phyloP scores from a whole-genome alignment of 176 grass and related monocot species.

The Triticum dicoccoides region DNA sequence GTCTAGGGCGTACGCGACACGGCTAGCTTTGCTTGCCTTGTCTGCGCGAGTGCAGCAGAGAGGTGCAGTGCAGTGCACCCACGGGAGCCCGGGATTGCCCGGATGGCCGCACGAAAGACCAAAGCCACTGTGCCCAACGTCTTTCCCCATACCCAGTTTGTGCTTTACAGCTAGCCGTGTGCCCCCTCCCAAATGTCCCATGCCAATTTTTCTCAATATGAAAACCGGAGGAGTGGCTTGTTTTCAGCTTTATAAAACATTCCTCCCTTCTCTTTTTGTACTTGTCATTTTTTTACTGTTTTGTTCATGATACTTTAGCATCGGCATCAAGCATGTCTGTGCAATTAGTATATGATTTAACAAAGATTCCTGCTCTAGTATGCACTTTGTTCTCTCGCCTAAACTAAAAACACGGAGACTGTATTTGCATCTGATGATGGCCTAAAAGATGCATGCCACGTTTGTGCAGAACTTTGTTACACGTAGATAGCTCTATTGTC shows the following conservation, averaged over 20 bases:
- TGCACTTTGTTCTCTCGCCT: not conserved
- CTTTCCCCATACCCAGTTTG: constrained; percentile 25
- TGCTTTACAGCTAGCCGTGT: constrained; percentile 49
- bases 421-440: not conserved
- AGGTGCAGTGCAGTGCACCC: not conserved
- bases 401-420: not conserved
- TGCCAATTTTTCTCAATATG: not conserved
- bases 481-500: not conserved
- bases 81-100: not conserved
- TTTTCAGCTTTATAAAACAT: not conserved
- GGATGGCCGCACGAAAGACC: not conserved
- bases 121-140: not conserved
- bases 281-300: not conserved
- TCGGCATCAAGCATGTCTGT: not conserved
- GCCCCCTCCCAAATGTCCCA: constrained; percentile 25
- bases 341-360: not conserved
- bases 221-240: not conserved
- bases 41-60: not conserved
- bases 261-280: not conserved
- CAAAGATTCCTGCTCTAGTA: constrained; percentile 18
- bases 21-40: not conserved
- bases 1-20: not conserved
- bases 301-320: not conserved
- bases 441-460: not conserved
- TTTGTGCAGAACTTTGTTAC: not conserved